A percentile compares a stretch with the other conserved stretches of the same genome.
Evolutionary conservation across 345 rosid species (phyloP).

Genomic region (Litchi chinensis): DNA sequence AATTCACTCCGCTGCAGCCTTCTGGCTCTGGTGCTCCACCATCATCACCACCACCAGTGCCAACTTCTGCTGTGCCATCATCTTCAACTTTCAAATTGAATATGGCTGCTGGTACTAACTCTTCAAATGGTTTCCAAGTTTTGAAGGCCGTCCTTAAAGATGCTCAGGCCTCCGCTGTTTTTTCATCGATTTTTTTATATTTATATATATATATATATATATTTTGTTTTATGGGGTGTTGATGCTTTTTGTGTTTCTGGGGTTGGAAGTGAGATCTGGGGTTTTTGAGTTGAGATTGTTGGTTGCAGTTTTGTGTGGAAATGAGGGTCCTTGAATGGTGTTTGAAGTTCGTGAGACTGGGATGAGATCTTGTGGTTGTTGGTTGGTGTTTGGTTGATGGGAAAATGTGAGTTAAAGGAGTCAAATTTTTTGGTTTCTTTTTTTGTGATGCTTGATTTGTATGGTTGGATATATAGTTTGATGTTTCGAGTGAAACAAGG

Average conservation of each 20-base stretch:
- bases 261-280: background rate
- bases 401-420: slow-evolving; percentile 4
- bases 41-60: too few species aligned
- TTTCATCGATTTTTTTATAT: too few species aligned
- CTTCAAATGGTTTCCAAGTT: too few species aligned
- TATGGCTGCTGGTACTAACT: too few species aligned
- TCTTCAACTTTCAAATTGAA: too few species aligned
- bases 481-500: background rate
- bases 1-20: too few species aligned
- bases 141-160: too few species aligned
- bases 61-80: too few species aligned
- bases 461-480: background rate
- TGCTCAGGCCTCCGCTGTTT: too few species aligned
- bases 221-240: background rate
- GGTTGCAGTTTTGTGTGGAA: slow-evolving; percentile 15
- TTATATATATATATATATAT: too few species aligned
- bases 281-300: background rate
- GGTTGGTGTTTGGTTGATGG: slow-evolving; percentile 5
- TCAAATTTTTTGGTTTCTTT: background rate
- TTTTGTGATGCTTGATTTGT: background rate
- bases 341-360: slow-evolving; percentile 5
- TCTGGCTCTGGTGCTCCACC: too few species aligned
- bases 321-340: background rate
- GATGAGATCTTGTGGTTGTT: slow-evolving; percentile 26
- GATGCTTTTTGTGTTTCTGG: background rate